A percentile compares a stretch with the other conserved stretches of the same genome.
phyloP scores from a whole-genome alignment of 2,329 filamentous ascomycete species.

The Onygenales sp. region DNA sequence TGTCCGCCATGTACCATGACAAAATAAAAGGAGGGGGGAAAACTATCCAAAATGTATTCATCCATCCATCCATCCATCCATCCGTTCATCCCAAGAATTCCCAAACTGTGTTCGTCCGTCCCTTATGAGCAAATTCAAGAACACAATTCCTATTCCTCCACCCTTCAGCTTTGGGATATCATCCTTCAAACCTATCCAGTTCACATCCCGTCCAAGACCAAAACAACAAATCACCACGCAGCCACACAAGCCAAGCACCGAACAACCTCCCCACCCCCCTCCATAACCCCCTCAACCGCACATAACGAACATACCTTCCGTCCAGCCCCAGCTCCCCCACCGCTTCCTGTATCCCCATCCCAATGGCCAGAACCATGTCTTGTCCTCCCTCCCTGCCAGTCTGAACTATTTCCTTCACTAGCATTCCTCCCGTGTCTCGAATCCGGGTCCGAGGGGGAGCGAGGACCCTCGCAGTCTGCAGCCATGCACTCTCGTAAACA shows the following conservation, averaged over 20 bases:
- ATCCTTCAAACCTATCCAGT: not conserved
- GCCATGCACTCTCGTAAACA: slow-evolving; percentile 32
- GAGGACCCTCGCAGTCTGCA: slow-evolving; percentile 17
- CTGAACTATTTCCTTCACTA: not conserved
- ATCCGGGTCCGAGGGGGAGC: not conserved
- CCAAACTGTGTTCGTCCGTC: too few species aligned
- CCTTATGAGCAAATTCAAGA: too few species aligned
- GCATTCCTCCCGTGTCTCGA: not conserved
- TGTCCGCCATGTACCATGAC: not conserved
- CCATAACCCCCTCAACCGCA: slow-evolving; percentile 29
- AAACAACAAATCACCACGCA: slow-evolving; percentile 8
- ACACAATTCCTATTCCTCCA: too few species aligned
- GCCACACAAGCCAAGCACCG: slow-evolving; percentile 28
- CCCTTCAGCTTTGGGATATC: too few species aligned
- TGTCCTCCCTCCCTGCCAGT: not conserved
- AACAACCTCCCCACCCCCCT: slow-evolving; percentile 27
- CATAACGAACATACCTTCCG: slow-evolving; percentile 31
- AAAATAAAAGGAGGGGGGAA: slow-evolving; percentile 2
- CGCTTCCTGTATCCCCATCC: not conserved
- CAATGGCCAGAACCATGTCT: not conserved
- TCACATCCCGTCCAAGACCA: not conserved
- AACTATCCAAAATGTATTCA: not conserved
- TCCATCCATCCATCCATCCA: too few species aligned
- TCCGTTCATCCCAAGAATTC: too few species aligned
- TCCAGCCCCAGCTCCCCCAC: slow-evolving; percentile 9